phyloP scores from a whole-genome alignment of 2,329 filamentous ascomycete genomes.

The Penicillium thymicola region DNA sequence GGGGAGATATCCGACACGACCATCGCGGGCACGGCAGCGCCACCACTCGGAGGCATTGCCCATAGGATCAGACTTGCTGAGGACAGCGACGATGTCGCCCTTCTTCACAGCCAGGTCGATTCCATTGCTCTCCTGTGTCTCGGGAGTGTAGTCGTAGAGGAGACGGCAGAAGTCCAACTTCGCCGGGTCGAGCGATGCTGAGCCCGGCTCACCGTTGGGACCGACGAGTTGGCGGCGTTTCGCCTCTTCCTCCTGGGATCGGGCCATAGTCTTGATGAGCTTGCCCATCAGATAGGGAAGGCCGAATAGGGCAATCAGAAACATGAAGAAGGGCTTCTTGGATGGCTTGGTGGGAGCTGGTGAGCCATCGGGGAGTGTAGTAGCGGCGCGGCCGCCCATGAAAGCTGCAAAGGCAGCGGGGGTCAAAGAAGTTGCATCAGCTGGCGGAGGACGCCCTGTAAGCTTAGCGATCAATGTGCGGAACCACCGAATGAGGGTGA shows the following conservation, averaged over 20 bases:
- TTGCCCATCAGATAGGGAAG: slow-evolving; percentile 97
- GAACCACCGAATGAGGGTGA: slow-evolving; percentile 92
- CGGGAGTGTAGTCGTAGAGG: slow-evolving; percentile 88
- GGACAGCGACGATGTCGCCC: slow-evolving; percentile 89
- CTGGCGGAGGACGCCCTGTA: slow-evolving; percentile 85
- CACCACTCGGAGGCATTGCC: slow-evolving; percentile 96
- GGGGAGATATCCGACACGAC: slow-evolving; percentile 86
- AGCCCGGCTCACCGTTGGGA: slow-evolving; percentile 46
- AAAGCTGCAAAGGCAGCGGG: slow-evolving; percentile 89
- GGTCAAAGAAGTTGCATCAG: slow-evolving; percentile 80
- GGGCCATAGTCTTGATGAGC: slow-evolving; percentile 79
- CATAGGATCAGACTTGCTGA: slow-evolving; percentile 87
- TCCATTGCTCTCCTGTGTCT: slow-evolving; percentile 60
- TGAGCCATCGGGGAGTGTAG: slow-evolving; percentile 61
- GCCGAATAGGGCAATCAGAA: slow-evolving; percentile 89
- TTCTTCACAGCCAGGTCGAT: slow-evolving; percentile 91
- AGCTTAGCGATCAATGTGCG: slow-evolving; percentile 87
- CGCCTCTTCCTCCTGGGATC: slow-evolving; percentile 76
- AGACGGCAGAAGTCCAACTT: slow-evolving; percentile 97
- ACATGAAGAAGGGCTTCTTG: slow-evolving; percentile 94
- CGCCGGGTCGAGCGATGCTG: slow-evolving; percentile 68
- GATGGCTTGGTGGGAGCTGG: slow-evolving; percentile 69
- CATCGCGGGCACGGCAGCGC: slow-evolving; percentile 87
- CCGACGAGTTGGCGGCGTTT: slow-evolving; percentile 51
- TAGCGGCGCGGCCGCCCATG: slow-evolving; percentile 60